Percentiles rank a stretch among this genome's conserved stretches.
phyloP scores from a whole-genome alignment of 805 yeast genomes.

The Candida mattraensis region DNA sequence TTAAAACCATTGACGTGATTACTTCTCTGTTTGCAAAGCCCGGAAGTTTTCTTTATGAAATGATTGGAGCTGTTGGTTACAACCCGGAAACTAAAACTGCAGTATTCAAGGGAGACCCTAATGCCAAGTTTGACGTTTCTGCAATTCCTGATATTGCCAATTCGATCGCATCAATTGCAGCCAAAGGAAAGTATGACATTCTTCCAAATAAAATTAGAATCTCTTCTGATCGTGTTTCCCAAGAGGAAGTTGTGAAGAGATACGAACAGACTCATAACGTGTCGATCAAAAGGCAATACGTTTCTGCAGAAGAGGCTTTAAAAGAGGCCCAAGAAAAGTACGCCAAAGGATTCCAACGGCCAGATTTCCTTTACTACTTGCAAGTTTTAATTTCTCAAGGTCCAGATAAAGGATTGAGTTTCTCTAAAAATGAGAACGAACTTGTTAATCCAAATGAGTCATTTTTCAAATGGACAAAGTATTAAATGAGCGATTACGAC shows the following conservation, averaged over 20 bases:
- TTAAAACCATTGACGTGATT: constrained; percentile 47
- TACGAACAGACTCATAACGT: constrained; percentile 42
- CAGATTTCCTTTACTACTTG: constrained; percentile 41
- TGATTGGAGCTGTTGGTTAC: constrained; percentile 38
- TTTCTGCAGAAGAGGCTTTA: constrained; percentile 34
- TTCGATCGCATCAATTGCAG: constrained; percentile 40
- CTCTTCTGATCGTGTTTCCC: constrained; percentile 40
- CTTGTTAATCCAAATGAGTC: constrained; percentile 46
- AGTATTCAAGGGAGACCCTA: constrained; percentile 42
- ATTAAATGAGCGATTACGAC: too few relatives aligned
- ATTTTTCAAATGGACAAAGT: constrained; percentile 45
- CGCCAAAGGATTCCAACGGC: constrained; percentile 32
- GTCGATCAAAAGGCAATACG: constrained; percentile 34
- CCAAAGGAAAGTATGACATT: constrained; percentile 32
- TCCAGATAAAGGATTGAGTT: constrained; percentile 39
- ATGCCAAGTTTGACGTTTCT: constrained; percentile 37
- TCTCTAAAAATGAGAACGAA: constrained; percentile 38
- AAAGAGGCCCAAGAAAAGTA: constrained; percentile 32
- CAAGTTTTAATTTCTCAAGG: constrained; percentile 38
- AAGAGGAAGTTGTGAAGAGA: constrained; percentile 37
- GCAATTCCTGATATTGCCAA: constrained; percentile 45
- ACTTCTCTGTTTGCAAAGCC: constrained; percentile 40
- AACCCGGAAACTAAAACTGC: constrained; percentile 37
- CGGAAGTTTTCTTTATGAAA: constrained; percentile 38
- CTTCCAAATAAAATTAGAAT: constrained; percentile 47